phyloP scores from a whole-genome alignment of 192 early-diverging fungal genomes.

The Oehlia diaphana region DNA sequence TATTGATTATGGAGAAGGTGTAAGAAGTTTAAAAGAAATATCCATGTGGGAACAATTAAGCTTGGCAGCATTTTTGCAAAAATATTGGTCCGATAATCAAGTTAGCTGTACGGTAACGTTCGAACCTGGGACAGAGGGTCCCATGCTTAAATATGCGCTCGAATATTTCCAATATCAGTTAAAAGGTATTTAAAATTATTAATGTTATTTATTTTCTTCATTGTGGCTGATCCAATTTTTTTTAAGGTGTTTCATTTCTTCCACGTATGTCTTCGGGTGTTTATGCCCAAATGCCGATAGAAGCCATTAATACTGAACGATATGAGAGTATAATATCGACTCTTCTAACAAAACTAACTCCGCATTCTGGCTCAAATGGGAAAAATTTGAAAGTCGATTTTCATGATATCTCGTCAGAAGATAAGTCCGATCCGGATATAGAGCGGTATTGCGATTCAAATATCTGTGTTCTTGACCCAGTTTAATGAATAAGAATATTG shows the following conservation, averaged over 20 bases:
- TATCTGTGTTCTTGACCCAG: constrained; percentile 20
- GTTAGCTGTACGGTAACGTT: constrained; percentile 52
- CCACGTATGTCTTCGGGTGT: constrained; percentile 39
- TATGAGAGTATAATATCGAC: constrained; percentile 34
- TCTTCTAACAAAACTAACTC: no score
- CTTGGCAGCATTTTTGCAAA: constrained; percentile 47
- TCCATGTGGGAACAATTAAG: constrained; percentile 54
- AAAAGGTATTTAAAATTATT: constrained; percentile 31
- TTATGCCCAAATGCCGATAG: constrained; percentile 51
- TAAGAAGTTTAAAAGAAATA: constrained; percentile 38
- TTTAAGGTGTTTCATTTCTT: constrained; percentile 41
- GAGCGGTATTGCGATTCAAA: constrained; percentile 27
- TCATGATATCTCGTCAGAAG: background rate
- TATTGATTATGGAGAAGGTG: constrained; percentile 45
- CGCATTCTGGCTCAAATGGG: background rate
- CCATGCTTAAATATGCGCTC: constrained; percentile 35
- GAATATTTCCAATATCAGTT: constrained; percentile 53
- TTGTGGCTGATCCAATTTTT: background rate
- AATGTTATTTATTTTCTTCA: background rate
- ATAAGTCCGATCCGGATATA: constrained; percentile 27
- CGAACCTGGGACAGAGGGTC: constrained; percentile 39
- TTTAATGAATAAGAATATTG: background rate
- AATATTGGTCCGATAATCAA: constrained; percentile 51
- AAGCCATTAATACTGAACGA: constrained; percentile 40
- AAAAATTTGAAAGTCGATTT: constrained; percentile 10